Percentiles rank a stretch among this genome's conserved stretches.
These are phyloP conservation scores for Solanum gandarillasii DNA, from an alignment of 257 asterid genomes.

Conservation along the genomic window DNA sequence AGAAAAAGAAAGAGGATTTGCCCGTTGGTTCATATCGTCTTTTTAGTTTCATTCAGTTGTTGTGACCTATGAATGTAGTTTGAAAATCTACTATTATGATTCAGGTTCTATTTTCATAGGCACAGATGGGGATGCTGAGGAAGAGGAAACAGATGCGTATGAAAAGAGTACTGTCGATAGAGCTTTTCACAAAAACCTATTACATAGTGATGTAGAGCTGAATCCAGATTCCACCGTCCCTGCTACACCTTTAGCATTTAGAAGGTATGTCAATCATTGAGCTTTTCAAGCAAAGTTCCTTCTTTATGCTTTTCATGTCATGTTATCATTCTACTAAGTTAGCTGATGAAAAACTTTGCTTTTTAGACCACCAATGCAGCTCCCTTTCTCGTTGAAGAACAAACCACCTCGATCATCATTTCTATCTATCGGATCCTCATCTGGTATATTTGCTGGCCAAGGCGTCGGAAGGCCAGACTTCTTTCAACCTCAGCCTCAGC, in stretches of 20 bases:
- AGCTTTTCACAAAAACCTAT: constrained; percentile 18
- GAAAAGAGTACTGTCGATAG: constrained; percentile 27
- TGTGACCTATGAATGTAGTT: neutral
- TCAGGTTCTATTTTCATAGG: constrained; percentile 30
- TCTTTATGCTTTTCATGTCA: neutral
- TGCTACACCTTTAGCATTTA: constrained; percentile 53
- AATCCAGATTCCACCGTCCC: constrained; percentile 43
- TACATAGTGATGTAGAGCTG: constrained; percentile 32
- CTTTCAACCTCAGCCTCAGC: constrained; percentile 46
- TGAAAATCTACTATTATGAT: constrained; percentile 6
- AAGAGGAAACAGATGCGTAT: constrained; percentile 38
- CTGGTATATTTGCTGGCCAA: constrained; percentile 24
- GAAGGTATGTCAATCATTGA: constrained; percentile 31
- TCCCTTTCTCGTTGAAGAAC: constrained; percentile 44
- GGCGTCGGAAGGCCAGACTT: constrained; percentile 31
- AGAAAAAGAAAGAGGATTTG: neutral
- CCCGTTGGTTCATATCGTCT: neutral
- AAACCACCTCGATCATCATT: constrained; percentile 50
- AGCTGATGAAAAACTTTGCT: neutral
- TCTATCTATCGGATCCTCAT: constrained; percentile 34
- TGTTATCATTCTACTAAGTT: neutral
- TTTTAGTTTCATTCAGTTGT: neutral
- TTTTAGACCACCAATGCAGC: constrained; percentile 42
- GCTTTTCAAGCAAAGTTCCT: neutral
- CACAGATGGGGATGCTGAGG: constrained; percentile 55